These are phyloP conservation scores for Coemansia sp. DNA, from an alignment of 192 early-diverging fungal genomes.

Conservation along the genomic window DNA sequence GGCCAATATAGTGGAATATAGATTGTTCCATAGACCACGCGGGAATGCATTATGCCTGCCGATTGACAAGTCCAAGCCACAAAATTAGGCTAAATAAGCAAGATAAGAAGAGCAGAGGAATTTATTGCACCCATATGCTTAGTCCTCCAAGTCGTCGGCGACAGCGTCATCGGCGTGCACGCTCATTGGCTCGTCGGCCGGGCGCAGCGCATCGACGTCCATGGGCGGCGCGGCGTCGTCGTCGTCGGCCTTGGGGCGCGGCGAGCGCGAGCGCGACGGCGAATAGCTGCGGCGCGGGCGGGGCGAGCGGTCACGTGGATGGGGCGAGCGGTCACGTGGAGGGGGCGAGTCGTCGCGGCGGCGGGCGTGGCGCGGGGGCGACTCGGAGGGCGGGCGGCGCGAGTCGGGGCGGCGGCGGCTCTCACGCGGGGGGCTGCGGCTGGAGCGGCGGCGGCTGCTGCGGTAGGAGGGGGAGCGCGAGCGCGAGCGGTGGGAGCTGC, in stretches of 20 bases:
- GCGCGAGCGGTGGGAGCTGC: constrained; percentile 37
- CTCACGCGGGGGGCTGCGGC: constrained; percentile 12
- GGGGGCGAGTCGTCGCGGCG: background rate
- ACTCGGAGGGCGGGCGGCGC: constrained; percentile 5
- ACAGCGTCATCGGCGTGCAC: constrained; percentile 7
- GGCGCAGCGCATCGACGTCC: constrained; percentile 12
- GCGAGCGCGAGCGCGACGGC: constrained; percentile 18
- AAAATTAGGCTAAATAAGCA: background rate
- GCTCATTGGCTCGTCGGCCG: constrained; percentile 12
- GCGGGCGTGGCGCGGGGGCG: constrained; percentile 11
- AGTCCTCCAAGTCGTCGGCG: constrained; percentile 9
- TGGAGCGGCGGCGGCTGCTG: constrained; percentile 5
- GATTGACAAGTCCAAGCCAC: background rate
- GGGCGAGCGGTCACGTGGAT: background rate
- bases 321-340: background rate
- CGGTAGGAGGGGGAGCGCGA: constrained; percentile 29
- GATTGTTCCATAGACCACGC: background rate
- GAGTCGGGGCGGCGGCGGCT: background rate
- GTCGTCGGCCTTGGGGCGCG: background rate
- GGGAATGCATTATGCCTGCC: background rate
- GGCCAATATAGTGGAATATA: background rate
- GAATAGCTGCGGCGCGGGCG: constrained; percentile 11
- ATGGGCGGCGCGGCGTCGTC: constrained; percentile 8
- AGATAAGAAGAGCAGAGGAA: background rate
- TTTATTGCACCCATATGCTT: background rate